A percentile compares a stretch with the other conserved stretches of the same genome.
Conservation (phyloP, 1,284 basidiomycete genomes). For the Apiotrichum veenhuisii region DNA sequence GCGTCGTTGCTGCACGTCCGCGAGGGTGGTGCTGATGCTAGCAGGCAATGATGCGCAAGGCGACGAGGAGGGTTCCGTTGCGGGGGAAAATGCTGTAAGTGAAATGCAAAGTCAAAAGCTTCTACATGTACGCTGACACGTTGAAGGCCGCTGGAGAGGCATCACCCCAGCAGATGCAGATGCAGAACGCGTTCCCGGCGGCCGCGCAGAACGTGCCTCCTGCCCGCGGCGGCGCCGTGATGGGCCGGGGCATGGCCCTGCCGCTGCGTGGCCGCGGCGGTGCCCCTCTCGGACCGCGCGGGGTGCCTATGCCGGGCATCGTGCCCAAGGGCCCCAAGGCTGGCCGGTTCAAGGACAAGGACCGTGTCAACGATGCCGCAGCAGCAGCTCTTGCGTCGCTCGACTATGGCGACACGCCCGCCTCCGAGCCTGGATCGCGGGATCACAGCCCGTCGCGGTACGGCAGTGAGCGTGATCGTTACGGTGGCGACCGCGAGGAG, state of each 20-base stretch:
- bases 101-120: not conserved
- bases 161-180: not conserved
- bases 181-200: conserved; percentile 8
- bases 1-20: not conserved
- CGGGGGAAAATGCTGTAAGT: not conserved
- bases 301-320: conserved; percentile 20
- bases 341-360: conserved; percentile 45
- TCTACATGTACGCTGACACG: not conserved
- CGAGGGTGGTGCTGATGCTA: not conserved
- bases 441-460: conserved; percentile 9
- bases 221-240: conserved; percentile 18
- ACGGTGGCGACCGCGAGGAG: conserved; percentile 10
- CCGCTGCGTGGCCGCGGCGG: conserved; percentile 33
- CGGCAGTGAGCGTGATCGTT: not conserved
- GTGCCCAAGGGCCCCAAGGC: conserved; percentile 36
- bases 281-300: conserved; percentile 41
- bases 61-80: conserved; percentile 5
- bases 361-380: conserved; percentile 33
- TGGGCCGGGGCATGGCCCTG: conserved; percentile 22
- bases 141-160: not conserved
- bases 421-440: conserved; percentile 13
- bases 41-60: conserved; percentile 5
- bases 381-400: conserved; percentile 22
- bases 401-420: conserved; percentile 36
- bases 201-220: conserved; percentile 6